Evolutionary conservation across 305 asterid genomes (phyloP).

Genomic region (Nicotiana rustica): DNA sequence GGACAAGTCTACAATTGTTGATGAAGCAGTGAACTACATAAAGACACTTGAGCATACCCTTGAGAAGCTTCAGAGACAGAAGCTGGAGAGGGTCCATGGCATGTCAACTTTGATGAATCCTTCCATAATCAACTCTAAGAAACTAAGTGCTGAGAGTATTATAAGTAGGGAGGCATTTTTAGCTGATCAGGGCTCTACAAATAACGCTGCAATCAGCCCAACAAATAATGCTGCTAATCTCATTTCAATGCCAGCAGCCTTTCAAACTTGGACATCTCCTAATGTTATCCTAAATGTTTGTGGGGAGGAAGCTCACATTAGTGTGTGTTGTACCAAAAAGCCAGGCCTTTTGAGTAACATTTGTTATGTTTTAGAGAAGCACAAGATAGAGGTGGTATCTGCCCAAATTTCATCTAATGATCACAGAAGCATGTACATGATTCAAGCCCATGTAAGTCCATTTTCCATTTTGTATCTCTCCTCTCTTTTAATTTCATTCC

Average conservation of each 20-base stretch:
- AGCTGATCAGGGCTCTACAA: conserved; percentile 36
- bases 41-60: conserved; percentile 39
- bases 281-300: conserved; percentile 37
- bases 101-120: background rate
- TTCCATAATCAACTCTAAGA: conserved; percentile 4
- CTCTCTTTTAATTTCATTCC: background rate
- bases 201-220: background rate
- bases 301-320: conserved; percentile 40
- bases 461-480: background rate
- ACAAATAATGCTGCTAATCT: background rate
- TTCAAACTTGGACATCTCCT: conserved; percentile 37
- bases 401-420: conserved; percentile 39
- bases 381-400: conserved; percentile 38
- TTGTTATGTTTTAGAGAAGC: conserved; percentile 38
- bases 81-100: conserved; percentile 43
- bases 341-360: conserved; percentile 34
- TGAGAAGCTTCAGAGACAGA: conserved; percentile 44
- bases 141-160: background rate
- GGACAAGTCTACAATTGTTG: conserved; percentile 52
- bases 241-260: background rate
- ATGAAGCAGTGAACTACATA: conserved; percentile 51
- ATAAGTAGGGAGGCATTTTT: conserved; percentile 35
- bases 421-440: conserved; percentile 32
- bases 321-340: conserved; percentile 34
- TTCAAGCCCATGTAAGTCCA: conserved; percentile 43